These are phyloP conservation scores for Wallacemonas sp. DNA, from an alignment of 208 protist genomes.

Conservation along the genomic window DNA sequence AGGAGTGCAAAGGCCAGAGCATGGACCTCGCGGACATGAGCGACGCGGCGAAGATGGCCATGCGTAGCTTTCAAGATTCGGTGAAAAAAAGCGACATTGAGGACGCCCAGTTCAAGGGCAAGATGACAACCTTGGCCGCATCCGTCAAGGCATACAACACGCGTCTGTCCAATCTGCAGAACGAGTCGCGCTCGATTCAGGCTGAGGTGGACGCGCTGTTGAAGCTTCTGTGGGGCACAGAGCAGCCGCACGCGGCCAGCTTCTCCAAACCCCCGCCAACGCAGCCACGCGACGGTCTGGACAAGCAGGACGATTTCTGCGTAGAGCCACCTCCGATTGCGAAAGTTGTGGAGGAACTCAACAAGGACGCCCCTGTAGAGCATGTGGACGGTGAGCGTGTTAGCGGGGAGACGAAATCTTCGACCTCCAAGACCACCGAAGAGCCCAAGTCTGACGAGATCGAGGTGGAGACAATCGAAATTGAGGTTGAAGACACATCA, in stretches of 20 bases:
- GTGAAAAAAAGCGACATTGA: conserved; percentile 39
- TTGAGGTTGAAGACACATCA: conserved; percentile 60
- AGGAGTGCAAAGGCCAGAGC: conserved; percentile 85
- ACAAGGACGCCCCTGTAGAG: conserved; percentile 32
- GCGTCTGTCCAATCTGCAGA: conserved; percentile 79
- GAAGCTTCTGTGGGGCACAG: conserved; percentile 84
- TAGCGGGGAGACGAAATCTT: background rate
- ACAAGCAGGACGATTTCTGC: conserved; percentile 41
- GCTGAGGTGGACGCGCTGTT: conserved; percentile 70
- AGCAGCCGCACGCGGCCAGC: conserved; percentile 43
- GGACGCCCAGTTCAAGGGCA: conserved; percentile 75
- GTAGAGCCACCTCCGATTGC: conserved; percentile 66
- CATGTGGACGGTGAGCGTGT: conserved; percentile 80
- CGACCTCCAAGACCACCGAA: background rate
- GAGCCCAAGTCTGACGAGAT: conserved; percentile 43
- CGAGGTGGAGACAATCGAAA: conserved; percentile 82
- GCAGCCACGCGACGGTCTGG: background rate
- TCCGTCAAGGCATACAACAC: conserved; percentile 89
- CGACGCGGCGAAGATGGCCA: conserved; percentile 67
- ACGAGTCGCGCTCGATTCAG: conserved; percentile 81
- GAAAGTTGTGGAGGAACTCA: conserved; percentile 39
- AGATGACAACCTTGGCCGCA: conserved; percentile 63
- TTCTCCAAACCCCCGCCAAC: conserved; percentile 55
- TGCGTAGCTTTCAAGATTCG: conserved; percentile 56
- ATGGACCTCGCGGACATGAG: conserved; percentile 88